Evolutionary conservation across 352 stramenopile genomes (phyloP).

Genomic region (Phytopythium montanum): DNA sequence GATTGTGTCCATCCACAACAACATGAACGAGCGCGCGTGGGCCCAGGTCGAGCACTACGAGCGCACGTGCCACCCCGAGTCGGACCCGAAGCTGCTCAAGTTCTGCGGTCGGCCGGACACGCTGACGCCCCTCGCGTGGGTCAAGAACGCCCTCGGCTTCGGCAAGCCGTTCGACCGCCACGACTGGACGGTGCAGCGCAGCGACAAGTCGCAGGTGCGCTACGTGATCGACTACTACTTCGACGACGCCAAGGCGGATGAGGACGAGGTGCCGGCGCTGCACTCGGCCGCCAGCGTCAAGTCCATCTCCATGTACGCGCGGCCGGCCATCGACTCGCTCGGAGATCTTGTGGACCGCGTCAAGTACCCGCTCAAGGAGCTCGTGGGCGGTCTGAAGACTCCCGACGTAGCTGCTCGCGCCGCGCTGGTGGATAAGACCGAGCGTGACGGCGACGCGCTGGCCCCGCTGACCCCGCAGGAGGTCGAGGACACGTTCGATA

Average conservation of each 20-base stretch:
- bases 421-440: slow-evolving; percentile 40
- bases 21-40: slow-evolving; percentile 99
- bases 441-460: slow-evolving; percentile 32
- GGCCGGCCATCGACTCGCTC: slow-evolving; percentile 81
- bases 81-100: slow-evolving; percentile 91
- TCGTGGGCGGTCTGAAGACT: slow-evolving; percentile 45
- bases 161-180: slow-evolving; percentile 96
- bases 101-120: slow-evolving; percentile 97
- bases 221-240: slow-evolving; percentile 99
- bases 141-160: slow-evolving; percentile 88
- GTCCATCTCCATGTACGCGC: slow-evolving; percentile 87
- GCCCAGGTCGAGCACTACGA: slow-evolving; percentile 97
- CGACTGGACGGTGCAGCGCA: slow-evolving; percentile 96
- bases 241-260: slow-evolving; percentile 76
- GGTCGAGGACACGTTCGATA: slow-evolving; percentile 74
- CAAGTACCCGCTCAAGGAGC: slow-evolving; percentile 61
- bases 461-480: slow-evolving; percentile 58
- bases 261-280: slow-evolving; percentile 82
- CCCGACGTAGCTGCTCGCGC: slow-evolving; percentile 47
- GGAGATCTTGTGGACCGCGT: slow-evolving; percentile 69
- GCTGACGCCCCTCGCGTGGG: slow-evolving; percentile 91
- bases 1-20: slow-evolving; percentile 99
- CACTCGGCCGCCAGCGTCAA: slow-evolving; percentile 83
- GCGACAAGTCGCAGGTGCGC: slow-evolving; percentile 88
- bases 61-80: slow-evolving; percentile 74